These are phyloP conservation scores for Apiospora pterosperma DNA, from an alignment of 2,329 filamentous ascomycete species.

Conservation along the genomic window DNA sequence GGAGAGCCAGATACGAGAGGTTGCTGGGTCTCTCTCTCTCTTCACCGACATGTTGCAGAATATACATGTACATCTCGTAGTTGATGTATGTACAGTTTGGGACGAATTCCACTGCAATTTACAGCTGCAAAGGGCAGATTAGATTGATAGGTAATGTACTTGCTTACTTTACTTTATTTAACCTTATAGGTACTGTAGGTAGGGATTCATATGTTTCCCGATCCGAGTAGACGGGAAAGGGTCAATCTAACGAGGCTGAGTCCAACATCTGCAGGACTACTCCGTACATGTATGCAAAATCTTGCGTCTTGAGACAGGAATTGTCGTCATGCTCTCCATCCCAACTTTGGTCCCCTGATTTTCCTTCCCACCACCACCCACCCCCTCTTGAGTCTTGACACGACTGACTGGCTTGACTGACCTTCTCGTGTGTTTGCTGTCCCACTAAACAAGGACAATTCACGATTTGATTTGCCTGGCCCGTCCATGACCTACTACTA, in stretches of 20 bases:
- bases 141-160: too few species aligned
- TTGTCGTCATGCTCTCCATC: background rate
- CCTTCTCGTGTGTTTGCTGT: constrained; percentile 4
- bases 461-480: constrained; percentile 3
- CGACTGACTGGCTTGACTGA: constrained; percentile 1
- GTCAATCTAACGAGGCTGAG: constrained; percentile 2
- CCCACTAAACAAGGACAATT: background rate
- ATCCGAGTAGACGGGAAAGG: background rate
- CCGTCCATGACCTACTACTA: too few species aligned
- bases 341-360: background rate
- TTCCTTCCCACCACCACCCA: constrained; percentile 1
- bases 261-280: background rate
- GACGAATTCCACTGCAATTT: background rate
- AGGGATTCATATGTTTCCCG: background rate
- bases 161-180: too few species aligned
- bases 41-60: background rate
- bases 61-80: too few species aligned
- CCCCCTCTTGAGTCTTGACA: background rate
- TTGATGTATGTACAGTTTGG: background rate
- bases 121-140: background rate
- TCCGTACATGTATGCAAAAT: too few species aligned
- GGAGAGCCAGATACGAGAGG: constrained; percentile 1
- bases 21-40: background rate
- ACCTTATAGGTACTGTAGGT: background rate
- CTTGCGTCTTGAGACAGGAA: background rate